Conservation (phyloP, 164 flowering plant genomes). For the Chimonanthus praecox region DNA sequence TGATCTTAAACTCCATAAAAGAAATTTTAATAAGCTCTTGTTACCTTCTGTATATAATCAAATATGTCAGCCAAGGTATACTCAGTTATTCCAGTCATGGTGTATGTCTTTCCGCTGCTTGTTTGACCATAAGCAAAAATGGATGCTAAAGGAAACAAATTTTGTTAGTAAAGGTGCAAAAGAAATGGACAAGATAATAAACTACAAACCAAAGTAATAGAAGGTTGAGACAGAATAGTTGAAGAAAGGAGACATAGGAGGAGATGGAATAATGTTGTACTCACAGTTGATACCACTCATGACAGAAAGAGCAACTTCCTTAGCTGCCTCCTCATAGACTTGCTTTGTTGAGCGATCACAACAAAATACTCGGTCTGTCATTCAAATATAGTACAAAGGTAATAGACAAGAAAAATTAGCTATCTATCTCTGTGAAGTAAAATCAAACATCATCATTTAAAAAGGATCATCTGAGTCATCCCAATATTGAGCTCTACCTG, state of each 20-base stretch:
- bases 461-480: not conserved
- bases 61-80: conserved; percentile 67
- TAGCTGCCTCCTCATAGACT: conserved; percentile 80
- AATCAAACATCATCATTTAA: not conserved
- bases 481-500: not conserved
- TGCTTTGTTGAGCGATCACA: conserved; percentile 44
- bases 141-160: conserved; percentile 43
- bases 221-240: not conserved
- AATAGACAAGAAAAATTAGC: not conserved
- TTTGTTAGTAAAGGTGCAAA: not conserved
- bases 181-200: not conserved
- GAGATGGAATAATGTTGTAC: conserved; percentile 14
- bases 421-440: not conserved
- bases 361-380: conserved; percentile 74
- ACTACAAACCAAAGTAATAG: not conserved
- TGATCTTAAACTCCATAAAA: not conserved
- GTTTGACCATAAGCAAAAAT: conserved; percentile 98
- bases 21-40: not conserved
- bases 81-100: conserved; percentile 85
- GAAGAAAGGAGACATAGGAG: no score
- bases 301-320: conserved; percentile 72
- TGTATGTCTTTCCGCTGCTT: conserved; percentile 97
- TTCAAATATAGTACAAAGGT: not conserved
- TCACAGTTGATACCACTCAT: conserved; percentile 84
- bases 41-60: conserved; percentile 58